Evolutionary conservation across 257 asterid genomes (phyloP).

Genomic region (Rhazya stricta): DNA sequence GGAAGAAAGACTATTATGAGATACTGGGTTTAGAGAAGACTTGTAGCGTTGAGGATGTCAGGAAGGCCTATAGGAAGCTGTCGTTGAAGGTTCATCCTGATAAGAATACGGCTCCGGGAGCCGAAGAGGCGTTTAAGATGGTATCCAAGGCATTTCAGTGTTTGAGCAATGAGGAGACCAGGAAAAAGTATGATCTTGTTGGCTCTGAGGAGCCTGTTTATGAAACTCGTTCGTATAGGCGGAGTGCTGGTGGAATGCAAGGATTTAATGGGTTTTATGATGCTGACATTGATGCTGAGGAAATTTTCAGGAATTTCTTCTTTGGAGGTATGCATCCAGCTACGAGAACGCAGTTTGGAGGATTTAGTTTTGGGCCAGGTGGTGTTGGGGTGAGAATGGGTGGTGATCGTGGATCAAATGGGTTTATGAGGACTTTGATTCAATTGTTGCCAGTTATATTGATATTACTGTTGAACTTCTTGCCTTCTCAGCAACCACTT

Average conservation of each 20-base stretch:
- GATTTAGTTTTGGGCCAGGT: conserved; percentile 75
- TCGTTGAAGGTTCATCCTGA: conserved; percentile 97
- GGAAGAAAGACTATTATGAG: conserved; percentile 86
- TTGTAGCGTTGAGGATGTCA: conserved; percentile 65
- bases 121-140: conserved; percentile 95
- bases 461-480: conserved; percentile 65
- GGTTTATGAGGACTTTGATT: conserved; percentile 45
- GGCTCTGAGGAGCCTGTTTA: conserved; percentile 76
- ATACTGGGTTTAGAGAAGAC: conserved; percentile 72
- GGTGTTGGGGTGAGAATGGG: conserved; percentile 73
- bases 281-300: conserved; percentile 75
- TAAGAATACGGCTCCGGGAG: conserved; percentile 87
- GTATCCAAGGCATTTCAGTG: conserved; percentile 94
- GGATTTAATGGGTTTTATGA: conserved; percentile 74
- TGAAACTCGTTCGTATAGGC: conserved; percentile 44
- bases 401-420: conserved; percentile 58
- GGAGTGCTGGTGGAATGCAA: conserved; percentile 49
- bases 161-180: conserved; percentile 67
- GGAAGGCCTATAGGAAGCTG: conserved; percentile 78
- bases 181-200: conserved; percentile 59
- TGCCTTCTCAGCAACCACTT: conserved; percentile 81
- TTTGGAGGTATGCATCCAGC: conserved; percentile 82
- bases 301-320: conserved; percentile 90
- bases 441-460: conserved; percentile 75
- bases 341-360: conserved; percentile 58